Evolutionary conservation across 1,139 yeast genomes (phyloP).

Genomic region (Taphrina communis): DNA sequence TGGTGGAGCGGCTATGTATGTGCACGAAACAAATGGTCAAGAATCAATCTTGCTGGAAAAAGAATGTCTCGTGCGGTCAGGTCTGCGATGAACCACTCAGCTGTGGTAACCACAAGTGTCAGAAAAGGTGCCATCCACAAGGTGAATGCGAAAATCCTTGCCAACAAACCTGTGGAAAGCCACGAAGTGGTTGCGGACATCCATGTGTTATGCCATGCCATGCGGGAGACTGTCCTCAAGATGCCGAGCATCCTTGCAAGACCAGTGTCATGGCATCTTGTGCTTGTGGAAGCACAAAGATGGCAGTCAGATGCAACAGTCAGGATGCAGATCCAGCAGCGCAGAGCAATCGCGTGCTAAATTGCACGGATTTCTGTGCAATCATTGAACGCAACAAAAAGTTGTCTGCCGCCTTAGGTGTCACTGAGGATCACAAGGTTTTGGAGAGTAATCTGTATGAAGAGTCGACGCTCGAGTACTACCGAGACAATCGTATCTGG

Average conservation of each 20-base stretch:
- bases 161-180: constrained; percentile 62
- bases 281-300: constrained; percentile 65
- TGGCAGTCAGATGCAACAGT: constrained; percentile 64
- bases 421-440: constrained; percentile 48
- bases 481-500: constrained; percentile 65
- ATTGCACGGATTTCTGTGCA: constrained; percentile 64
- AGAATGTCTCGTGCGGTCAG: constrained; percentile 72
- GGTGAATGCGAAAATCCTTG: constrained; percentile 56
- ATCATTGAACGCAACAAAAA: constrained; percentile 64
- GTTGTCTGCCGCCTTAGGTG: constrained; percentile 67
- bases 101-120: constrained; percentile 74
- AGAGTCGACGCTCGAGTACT: constrained; percentile 57
- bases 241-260: constrained; percentile 59
- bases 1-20: constrained; percentile 68
- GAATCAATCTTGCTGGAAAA: constrained; percentile 74
- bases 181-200: constrained; percentile 66
- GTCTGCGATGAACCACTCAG: constrained; percentile 63
- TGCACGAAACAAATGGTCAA: constrained; percentile 70
- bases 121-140: constrained; percentile 61
- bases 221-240: constrained; percentile 57
- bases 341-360: constrained; percentile 48
- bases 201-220: constrained; percentile 70
- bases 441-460: constrained; percentile 52
- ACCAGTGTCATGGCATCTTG: constrained; percentile 62
- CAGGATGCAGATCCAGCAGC: constrained; percentile 47